Base-by-base conservation (phyloP, 2,329 filamentous ascomycete species). In the Ophiostoma ips region DNA sequence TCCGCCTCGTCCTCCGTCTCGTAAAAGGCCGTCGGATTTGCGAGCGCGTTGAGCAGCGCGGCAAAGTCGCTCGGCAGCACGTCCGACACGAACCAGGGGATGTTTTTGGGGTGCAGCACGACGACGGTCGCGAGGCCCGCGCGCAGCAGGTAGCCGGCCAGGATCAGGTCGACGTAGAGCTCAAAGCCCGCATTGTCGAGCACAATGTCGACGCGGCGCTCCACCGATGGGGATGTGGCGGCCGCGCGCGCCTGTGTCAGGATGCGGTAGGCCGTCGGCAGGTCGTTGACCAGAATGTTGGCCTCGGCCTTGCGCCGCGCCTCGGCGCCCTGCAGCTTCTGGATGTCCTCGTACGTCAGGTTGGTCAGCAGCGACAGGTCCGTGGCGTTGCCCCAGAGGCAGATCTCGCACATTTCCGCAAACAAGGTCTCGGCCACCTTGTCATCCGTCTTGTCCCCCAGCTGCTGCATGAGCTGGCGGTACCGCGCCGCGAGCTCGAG, bases 21-120 rank as follows among this genome's bases (percentile, higher is more conserved):
- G 68, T 92, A 96, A 66, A 96, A 95, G 11, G 67, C 60, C 58
- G 83, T 79, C 1, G 92, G 86, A 57, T 81, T 75, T 7, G 82
- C 77, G n/a, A 98, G 75, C 5, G 84, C 86, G 55, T 77, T 80
- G 48, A 98, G 77, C 2, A 96, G 75, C n/a, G 83, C 80, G 1
- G 72, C 74, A 59, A 96, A 95, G 66, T 98, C 92, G 37, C 71
- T 74, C 0, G 90, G 89, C 11, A 95, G 67, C 3, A 96, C 92
- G 60, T 98, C 92, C 1, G 88, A 95, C 45, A 98, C 92, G 62
- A 96, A 98, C 92, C 92, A 98, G 1, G 92, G 92, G 52, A 98
- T 89, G 19, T 81, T 83, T 69, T 98, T 98, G 48, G 92, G 89
- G 61, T 95, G 89, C 10, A 98, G 75, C 18, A 96, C 81, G 13